phyloP scores from a whole-genome alignment of 2,329 filamentous ascomycete genomes.

The Fusarium coffeatum region DNA sequence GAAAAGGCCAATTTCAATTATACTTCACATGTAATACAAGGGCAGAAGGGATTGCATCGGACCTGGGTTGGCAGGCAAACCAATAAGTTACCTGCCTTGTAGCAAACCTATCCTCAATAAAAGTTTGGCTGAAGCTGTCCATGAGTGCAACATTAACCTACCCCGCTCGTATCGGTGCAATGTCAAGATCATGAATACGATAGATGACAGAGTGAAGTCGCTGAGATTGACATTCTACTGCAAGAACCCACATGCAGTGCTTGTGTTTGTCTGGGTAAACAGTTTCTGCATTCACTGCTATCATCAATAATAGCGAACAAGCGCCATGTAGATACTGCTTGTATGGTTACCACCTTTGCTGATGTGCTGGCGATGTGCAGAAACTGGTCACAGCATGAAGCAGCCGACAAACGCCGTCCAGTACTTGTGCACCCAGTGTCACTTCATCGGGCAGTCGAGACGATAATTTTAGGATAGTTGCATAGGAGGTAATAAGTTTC shows the following conservation, averaged over 20 bases:
- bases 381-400: slow-evolving; percentile 20
- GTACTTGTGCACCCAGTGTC: slow-evolving; percentile 5
- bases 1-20: not conserved
- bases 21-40: not conserved
- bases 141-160: slow-evolving; percentile 5
- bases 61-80: not conserved
- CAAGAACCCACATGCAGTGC: slow-evolving; percentile 34
- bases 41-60: not conserved
- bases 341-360: slow-evolving; percentile 4
- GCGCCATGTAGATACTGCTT: not conserved
- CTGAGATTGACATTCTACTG: slow-evolving; percentile 22
- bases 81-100: not conserved
- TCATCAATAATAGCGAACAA: slow-evolving; percentile 5
- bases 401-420: slow-evolving; percentile 15
- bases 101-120: not conserved
- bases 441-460: slow-evolving; percentile 13
- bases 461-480: slow-evolving; percentile 3
- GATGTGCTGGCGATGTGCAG: slow-evolving; percentile 35
- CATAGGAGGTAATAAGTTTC: not conserved
- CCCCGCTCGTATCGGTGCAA: slow-evolving; percentile 36
- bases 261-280: slow-evolving; percentile 24
- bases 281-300: not conserved
- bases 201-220: slow-evolving; percentile 24
- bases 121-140: not conserved
- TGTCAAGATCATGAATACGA: slow-evolving; percentile 24